Percentiles rank a stretch among this genome's conserved stretches.
Conservation (phyloP, 163 green algal species). For the Scenedesmus sp. region DNA sequence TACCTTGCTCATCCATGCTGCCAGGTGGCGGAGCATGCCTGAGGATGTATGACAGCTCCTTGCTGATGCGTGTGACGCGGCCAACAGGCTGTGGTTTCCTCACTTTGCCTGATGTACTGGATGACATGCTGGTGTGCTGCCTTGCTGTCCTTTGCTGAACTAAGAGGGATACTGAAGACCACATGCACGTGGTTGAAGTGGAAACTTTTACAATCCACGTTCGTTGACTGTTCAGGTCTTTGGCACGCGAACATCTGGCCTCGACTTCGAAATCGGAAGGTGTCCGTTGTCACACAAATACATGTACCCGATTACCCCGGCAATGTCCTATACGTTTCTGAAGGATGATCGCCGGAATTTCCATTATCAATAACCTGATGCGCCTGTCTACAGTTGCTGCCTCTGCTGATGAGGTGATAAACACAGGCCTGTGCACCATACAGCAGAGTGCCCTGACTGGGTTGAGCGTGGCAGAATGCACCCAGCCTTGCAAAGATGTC, state of each 20-base stretch:
- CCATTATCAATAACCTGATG: background rate
- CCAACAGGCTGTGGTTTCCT: conserved; percentile 6
- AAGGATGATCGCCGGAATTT: background rate
- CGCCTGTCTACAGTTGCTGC: background rate
- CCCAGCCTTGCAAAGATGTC: background rate
- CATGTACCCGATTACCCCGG: background rate
- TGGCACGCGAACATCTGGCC: too few species aligned
- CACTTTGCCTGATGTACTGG: background rate
- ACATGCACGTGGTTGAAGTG: background rate
- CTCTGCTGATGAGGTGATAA: background rate
- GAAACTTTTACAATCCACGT: background rate
- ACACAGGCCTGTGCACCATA: background rate
- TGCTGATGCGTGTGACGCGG: conserved; percentile 53
- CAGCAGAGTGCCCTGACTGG: background rate
- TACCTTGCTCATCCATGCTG: conserved; percentile 59
- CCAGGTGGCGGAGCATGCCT: conserved; percentile 67
- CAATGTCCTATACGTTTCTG: background rate
- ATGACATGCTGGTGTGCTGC: conserved; percentile 1
- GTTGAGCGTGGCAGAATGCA: background rate
- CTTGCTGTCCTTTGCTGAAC: background rate
- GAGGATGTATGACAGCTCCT: conserved; percentile 64
- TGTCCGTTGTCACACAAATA: background rate
- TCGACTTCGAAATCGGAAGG: too few species aligned
- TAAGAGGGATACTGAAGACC: too few species aligned
- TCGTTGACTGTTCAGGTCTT: background rate